phyloP scores from a whole-genome alignment of 225 moss, liverwort and hornwort genomes.

The Pseudisothecium myosuroides region DNA sequence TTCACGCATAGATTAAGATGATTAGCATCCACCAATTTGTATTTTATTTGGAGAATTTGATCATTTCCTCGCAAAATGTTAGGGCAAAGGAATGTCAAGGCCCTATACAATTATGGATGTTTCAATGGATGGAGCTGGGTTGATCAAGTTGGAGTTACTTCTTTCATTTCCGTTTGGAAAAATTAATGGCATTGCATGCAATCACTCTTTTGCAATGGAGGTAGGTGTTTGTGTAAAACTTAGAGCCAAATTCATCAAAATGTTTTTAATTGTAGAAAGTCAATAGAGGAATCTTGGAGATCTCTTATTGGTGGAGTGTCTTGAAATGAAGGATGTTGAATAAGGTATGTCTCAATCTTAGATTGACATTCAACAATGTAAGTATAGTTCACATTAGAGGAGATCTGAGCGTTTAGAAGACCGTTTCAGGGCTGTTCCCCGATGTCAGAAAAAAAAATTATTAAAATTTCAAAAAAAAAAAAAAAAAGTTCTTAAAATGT shows the following conservation, averaged over 20 bases:
- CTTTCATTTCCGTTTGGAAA: too few relatives aligned
- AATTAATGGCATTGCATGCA: neutral
- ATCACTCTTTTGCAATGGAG: neutral
- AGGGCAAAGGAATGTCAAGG: neutral
- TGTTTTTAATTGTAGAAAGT: neutral
- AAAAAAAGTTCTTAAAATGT: too few relatives aligned
- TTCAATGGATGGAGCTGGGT: neutral
- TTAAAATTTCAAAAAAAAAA: too few relatives aligned
- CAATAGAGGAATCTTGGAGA: accelerated
- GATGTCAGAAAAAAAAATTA: too few relatives aligned
- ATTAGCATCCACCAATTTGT: neutral
- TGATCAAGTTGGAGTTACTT: too few relatives aligned
- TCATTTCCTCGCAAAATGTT: neutral
- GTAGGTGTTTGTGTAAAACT: too few relatives aligned
- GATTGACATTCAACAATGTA: too few relatives aligned
- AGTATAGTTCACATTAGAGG: too few relatives aligned
- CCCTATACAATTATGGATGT: neutral
- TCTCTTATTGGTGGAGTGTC: neutral
- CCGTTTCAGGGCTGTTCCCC: too few relatives aligned
- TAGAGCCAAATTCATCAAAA: neutral
- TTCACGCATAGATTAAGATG: accelerated
- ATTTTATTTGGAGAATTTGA: neutral
- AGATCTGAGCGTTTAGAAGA: too few relatives aligned
- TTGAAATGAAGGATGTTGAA: too few relatives aligned
- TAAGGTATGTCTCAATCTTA: too few relatives aligned